Conservation (phyloP, 441 rosid genomes). For the Cnidoscolus chayamansa region DNA sequence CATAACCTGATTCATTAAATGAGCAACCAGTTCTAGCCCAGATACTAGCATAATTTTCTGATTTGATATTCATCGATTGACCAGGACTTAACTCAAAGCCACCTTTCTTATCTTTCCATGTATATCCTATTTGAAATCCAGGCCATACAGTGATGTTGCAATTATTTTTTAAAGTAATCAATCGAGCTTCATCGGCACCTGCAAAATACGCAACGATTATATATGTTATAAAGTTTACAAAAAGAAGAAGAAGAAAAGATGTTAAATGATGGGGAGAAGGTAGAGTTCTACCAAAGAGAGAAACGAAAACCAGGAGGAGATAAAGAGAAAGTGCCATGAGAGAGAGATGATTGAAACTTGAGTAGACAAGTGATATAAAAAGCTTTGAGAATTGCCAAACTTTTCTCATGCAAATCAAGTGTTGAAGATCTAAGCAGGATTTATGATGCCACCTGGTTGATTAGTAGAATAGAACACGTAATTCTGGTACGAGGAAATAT, state of each 20-base stretch:
- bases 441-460: neutral
- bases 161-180: too few species aligned
- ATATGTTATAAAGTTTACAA: too few species aligned
- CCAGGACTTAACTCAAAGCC: neutral
- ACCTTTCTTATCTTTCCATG: neutral
- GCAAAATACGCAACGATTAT: too few species aligned
- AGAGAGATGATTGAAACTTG: neutral
- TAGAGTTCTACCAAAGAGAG: neutral
- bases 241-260: too few species aligned
- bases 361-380: neutral
- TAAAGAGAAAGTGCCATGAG: constrained; percentile 3
- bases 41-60: neutral
- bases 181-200: neutral
- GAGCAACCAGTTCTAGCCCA: constrained; percentile 10
- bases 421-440: neutral
- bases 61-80: neutral
- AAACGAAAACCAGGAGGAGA: neutral
- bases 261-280: too few species aligned
- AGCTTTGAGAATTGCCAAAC: too few species aligned
- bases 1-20: neutral
- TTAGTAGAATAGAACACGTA: neutral
- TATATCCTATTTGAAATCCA: too few species aligned
- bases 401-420: neutral
- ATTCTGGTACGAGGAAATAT: neutral
- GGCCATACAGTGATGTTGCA: too few species aligned